Base-by-base conservation (phyloP, 2,329 filamentous ascomycete species). In the Amauroascus niger region DNA sequence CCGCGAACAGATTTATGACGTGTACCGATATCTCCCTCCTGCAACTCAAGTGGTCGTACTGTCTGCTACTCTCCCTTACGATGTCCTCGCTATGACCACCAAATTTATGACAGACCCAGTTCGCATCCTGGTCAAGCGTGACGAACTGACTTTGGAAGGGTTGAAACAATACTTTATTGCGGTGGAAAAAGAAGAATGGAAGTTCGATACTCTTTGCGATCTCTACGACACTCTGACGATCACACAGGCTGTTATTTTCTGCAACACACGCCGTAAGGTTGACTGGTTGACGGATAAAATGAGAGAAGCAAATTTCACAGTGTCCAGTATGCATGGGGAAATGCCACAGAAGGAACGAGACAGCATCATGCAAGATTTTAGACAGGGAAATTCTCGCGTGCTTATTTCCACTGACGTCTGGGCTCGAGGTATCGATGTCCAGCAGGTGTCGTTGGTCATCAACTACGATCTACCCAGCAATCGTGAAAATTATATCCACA, bases 71-170 rank as follows among this genome's bases (percentile, higher is more conserved):
- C 83, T 98, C 32, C 93, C 93, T 44, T 94, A 97, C 77, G 93
- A 98, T 67, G 93, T 98, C 18, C 81, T 98, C 51, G 91, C 97
- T 71, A 95, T 98, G 87, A 98, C 93, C 30, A 97, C 91, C 62
- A 97, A 97, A 73, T 98, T 98, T 79, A 98, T 98, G 93, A 95
- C 88, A 24, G 91, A 97, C 65, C 91, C 91, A 0, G 91, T 96
- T 44, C 86, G 91, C 61, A 95, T 97, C 66, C 80, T 97, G 24
- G 91, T 97, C 70, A 96, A 97, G 82, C 90, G 90, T 84, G 93
- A 97, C 72, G 93, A 98, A 71, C 76, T 98, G 77, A 98, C 93
- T 1, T 82, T 98, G 49, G 93, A 97, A 74, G 93, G 93, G 55
- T 79, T 98, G 49, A 97, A 97, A 76, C 93, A 98, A 71, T 98